Percentiles rank a stretch among this genome's conserved stretches.
These are phyloP conservation scores for Syzygium syzygioides DNA, from an alignment of 441 rosid genomes.

Conservation along the genomic window DNA sequence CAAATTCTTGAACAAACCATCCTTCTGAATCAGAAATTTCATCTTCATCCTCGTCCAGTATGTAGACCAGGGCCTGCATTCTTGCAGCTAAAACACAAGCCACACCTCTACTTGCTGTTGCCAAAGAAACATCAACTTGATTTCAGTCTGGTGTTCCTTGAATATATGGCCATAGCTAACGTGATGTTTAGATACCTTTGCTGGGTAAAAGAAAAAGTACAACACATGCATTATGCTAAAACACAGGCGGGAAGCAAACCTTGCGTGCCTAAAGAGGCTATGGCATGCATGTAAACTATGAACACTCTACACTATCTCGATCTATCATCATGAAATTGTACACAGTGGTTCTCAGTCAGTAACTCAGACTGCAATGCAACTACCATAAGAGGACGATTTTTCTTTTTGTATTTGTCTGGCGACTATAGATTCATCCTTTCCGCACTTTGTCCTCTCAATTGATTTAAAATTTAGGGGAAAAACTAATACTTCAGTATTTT, in stretches of 20 bases:
- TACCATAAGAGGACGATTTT: too few species aligned
- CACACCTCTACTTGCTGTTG: conserved; percentile 79
- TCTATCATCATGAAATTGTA: not conserved
- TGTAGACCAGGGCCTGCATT: conserved; percentile 79
- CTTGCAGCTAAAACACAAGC: conserved; percentile 75
- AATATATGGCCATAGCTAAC: not conserved
- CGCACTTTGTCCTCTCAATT: not conserved
- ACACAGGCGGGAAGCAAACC: not conserved
- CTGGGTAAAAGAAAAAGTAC: not conserved
- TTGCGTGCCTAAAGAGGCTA: not conserved
- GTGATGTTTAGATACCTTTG: too few species aligned
- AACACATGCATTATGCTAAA: not conserved
- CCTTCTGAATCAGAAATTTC: conserved; percentile 36
- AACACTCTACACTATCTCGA: not conserved
- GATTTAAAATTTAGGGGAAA: not conserved
- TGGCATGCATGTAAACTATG: not conserved
- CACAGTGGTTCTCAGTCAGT: not conserved
- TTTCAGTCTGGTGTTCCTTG: not conserved
- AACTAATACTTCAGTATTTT: not conserved
- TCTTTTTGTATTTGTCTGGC: not conserved
- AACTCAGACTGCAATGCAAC: not conserved
- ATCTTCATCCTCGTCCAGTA: conserved; percentile 88
- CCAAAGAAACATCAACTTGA: not conserved
- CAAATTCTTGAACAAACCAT: not conserved
- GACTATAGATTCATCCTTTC: not conserved